phyloP scores from a whole-genome alignment of 2,329 filamentous ascomycete species.

The Leptographium procerum region DNA sequence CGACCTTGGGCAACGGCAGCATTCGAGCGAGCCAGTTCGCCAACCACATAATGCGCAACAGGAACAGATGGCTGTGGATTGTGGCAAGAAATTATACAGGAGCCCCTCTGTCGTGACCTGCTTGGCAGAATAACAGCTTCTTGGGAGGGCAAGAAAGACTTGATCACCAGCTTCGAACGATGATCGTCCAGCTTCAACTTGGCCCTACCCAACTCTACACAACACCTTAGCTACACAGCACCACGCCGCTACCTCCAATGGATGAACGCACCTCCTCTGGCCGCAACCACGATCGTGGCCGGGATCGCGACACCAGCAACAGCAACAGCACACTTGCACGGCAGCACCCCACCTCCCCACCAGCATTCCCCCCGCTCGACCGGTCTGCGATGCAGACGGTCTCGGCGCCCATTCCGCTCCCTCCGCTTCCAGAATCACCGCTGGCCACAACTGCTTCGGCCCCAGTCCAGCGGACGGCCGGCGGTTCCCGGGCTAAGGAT shows the following conservation, averaged over 20 bases:
- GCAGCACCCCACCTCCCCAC: not conserved
- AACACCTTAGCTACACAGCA: not conserved
- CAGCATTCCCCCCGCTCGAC: conserved; percentile 8
- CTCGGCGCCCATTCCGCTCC: conserved; percentile 7
- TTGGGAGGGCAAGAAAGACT: not conserved
- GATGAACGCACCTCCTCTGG: conserved; percentile 6
- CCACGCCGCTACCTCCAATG: not conserved
- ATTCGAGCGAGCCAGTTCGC: not conserved
- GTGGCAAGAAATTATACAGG: not conserved
- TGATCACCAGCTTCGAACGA: not conserved
- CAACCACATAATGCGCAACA: not conserved
- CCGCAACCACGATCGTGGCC: conserved; percentile 10
- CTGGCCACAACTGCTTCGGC: conserved; percentile 9
- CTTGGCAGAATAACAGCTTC: not conserved
- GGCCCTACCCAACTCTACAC: not conserved
- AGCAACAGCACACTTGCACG: not conserved
- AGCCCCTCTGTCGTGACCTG: not conserved
- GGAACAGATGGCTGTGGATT: not conserved
- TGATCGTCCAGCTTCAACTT: not conserved
- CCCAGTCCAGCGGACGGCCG: conserved; percentile 7
- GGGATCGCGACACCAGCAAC: conserved; percentile 5
- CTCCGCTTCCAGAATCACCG: conserved; percentile 17
- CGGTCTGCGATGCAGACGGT: conserved; percentile 4
- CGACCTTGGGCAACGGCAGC: not conserved
- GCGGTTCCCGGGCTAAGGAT: not conserved